Evolutionary conservation across 1,284 basidiomycete species (phyloP), one percentile per base, ranked within the genome.

Genomic region (Volvariella surrecta): DNA sequence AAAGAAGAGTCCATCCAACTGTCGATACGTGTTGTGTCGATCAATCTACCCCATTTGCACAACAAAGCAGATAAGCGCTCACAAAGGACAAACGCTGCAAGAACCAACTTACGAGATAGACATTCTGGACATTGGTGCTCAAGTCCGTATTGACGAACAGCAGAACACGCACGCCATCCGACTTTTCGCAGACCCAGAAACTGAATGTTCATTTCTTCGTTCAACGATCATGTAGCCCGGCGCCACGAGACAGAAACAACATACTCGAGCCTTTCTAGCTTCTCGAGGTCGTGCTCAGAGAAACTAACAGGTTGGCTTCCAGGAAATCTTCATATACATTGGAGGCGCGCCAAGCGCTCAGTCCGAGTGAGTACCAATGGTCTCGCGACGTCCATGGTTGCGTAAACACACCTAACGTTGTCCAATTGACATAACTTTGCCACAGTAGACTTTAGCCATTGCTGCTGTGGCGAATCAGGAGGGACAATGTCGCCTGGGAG

Each of bases 101-200:
- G 20, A 44, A 18, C 38, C 30, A 22, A 54, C 85, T 48, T 52
- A 95, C 93, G 20, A 96, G 70, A 63, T 82, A 96, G 2, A 89
- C 80, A 39, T 75, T 74, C 62, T 98, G 94, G 20, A 70, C 73
- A 31, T 71, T 70, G 7, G 71, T 63, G 17, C 73, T 68, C 42
- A 70, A 63, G 48, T 90, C 76, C 16, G 90, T 86, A 32, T 84
- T 74, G 40, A 99, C 75, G 47, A 96, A 71, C 39, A 98, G 76
- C 35, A 99, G 71, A 22, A 99, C 90, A 34, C 96, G 80, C 43
- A 98, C 67, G 2, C 96, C 96, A 58, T 99, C 96, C n/a, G 93
- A 96, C 70, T 99, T 99, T 67, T 99, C 96, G 66, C 93, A 97
- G 21, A 99, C 95, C 95, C 95, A 99, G 61, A 89, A 99, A 61